Evolutionary conservation across 495 filamentous ascomycete species (phyloP).

Genomic region (Cercophora samala): DNA sequence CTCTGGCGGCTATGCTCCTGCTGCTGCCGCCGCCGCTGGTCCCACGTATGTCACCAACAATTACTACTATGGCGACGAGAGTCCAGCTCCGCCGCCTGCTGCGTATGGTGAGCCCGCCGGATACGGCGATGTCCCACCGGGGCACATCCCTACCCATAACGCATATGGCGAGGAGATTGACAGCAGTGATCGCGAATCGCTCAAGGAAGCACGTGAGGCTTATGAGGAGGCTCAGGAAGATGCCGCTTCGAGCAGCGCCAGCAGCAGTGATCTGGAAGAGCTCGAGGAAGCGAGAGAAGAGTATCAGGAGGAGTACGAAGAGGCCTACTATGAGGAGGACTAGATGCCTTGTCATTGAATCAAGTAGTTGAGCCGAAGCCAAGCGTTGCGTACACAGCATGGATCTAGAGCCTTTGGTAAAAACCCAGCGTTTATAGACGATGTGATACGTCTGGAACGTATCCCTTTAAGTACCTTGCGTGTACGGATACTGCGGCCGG

Average conservation of each 20-base stretch:
- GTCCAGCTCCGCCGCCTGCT: constrained; percentile 17
- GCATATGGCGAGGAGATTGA: constrained; percentile 39
- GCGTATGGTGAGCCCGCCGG: constrained; percentile 21
- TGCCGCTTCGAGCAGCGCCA: constrained; percentile 36
- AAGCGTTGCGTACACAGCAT: not conserved
- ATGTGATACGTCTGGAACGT: no score
- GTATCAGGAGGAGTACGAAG: constrained; percentile 49
- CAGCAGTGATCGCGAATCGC: constrained; percentile 40
- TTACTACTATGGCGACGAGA: constrained; percentile 28
- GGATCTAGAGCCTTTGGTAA: not conserved
- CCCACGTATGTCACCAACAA: constrained; percentile 28
- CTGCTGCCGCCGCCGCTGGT: constrained; percentile 11
- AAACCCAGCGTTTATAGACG: not conserved
- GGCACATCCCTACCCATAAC: constrained; percentile 26
- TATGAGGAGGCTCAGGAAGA: constrained; percentile 40
- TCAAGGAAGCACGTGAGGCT: constrained; percentile 36
- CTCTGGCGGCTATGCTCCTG: constrained; percentile 3
- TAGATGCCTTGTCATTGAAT: not conserved
- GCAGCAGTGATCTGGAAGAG: constrained; percentile 44
- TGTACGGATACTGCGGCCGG: no score
- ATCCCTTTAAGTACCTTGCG: no score
- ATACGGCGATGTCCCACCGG: constrained; percentile 16
- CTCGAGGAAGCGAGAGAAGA: constrained; percentile 45
- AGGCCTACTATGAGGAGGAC: constrained; percentile 44
- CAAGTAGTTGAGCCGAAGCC: no score